Evolutionary conservation across 805 yeast genomes (phyloP), one percentile per base, ranked within the genome.

Genomic region (Kodamaea fukazawae): DNA sequence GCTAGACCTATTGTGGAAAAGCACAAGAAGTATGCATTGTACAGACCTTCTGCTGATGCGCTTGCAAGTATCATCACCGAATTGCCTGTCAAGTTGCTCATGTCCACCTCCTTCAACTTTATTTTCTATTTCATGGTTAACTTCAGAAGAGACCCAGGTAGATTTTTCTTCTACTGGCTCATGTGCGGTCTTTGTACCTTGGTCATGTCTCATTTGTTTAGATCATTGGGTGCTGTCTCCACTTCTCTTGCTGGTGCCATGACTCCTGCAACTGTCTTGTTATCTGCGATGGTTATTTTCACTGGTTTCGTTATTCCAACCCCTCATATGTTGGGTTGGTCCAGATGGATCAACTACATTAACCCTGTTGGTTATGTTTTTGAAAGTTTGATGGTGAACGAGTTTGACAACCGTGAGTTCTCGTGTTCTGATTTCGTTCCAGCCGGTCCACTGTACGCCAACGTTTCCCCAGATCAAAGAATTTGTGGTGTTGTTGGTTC

Each of bases 41-140:
- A 78, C 49, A 79, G 74, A 47, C 83, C 84, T 7, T 64, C 78
- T 38, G 81, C 86, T 4, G 82, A 81, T 50, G 83, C 86, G 0
- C 50, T 81, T 31, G 81, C 85, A 0, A 74, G 81, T 2, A 69
- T 81, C 41, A 45, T 79, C n/a, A 69, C 83, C 7, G 83, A 81
- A 49, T 46, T 76, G 2, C 82, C 82, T 1, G 53, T 73, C n/a
- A 78, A 78, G 50, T 7, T 75, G 18, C 11, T 61, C 6, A 63
- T 70, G 16, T 64, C 73, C 10, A 43, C 76, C 11, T 60, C 60
- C 14, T 78, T 78, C 60, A 78, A 78, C 51, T 50, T 77, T 38
- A 59, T 70, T 25, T 66, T 65, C 40, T 78, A 78, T 51, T 78
- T 76, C 51, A 60, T 78, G 73, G 77, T 70, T 25, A 65, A 78